A percentile compares a stretch with the other conserved stretches of the same genome.
These are phyloP conservation scores for Sugiyamaella smithiae DNA, from an alignment of 805 yeast species.

Conservation along the genomic window DNA sequence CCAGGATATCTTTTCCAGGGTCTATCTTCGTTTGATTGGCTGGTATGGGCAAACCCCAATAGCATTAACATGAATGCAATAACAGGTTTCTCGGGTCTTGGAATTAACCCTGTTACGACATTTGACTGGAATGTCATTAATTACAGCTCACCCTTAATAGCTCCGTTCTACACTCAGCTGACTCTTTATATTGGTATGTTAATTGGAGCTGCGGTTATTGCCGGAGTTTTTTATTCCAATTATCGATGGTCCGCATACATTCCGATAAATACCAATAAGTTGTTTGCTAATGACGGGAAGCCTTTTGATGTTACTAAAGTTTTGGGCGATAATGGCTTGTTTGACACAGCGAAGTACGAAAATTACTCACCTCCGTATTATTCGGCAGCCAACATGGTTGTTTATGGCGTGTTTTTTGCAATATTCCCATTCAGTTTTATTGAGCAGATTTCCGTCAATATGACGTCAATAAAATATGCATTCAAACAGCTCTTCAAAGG, in stretches of 20 bases:
- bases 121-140: slow-evolving; percentile 44
- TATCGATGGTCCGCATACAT: slow-evolving; percentile 58
- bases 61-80: slow-evolving; percentile 58
- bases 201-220: slow-evolving; percentile 41
- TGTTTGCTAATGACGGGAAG: slow-evolving; percentile 54
- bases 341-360: slow-evolving; percentile 49
- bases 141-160: slow-evolving; percentile 35
- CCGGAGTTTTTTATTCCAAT: slow-evolving; percentile 48
- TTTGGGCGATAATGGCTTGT: slow-evolving; percentile 37
- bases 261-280: slow-evolving; percentile 54
- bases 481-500: slow-evolving; percentile 17
- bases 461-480: slow-evolving; percentile 13
- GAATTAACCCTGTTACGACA: slow-evolving; percentile 46
- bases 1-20: slow-evolving; percentile 67
- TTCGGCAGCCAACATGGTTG: slow-evolving; percentile 44
- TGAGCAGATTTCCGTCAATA: slow-evolving; percentile 32
- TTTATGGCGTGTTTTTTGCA: slow-evolving; percentile 56
- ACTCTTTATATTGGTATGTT: slow-evolving; percentile 42
- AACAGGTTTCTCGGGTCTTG: slow-evolving; percentile 55
- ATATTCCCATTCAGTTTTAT: slow-evolving; percentile 54
- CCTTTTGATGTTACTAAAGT: slow-evolving; percentile 48
- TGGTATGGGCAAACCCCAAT: slow-evolving; percentile 52
- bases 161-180: slow-evolving; percentile 44
- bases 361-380: slow-evolving; percentile 68
- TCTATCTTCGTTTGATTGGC: slow-evolving; percentile 62